Conservation (phyloP, 2,329 filamentous ascomycete genomes). For the Ceratocystis alfenasii region DNA sequence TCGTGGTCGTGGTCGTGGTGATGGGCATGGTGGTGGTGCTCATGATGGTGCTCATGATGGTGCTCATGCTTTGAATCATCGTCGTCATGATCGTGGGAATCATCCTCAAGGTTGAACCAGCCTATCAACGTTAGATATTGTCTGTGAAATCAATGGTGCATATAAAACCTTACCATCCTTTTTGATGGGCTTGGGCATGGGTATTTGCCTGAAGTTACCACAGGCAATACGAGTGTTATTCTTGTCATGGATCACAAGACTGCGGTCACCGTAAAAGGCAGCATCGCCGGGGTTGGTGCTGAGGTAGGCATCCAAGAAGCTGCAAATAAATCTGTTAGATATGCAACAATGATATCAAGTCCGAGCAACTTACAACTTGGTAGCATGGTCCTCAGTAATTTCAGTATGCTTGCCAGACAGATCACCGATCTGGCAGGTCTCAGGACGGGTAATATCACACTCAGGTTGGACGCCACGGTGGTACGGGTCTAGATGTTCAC, state of each 20-base stretch:
- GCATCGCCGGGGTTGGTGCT: conserved; percentile 31
- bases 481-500: conserved; percentile 46
- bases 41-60: not conserved
- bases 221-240: conserved; percentile 34
- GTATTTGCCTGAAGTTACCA: conserved; percentile 30
- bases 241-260: conserved; percentile 35
- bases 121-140: not conserved
- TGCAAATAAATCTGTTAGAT: conserved; percentile 16
- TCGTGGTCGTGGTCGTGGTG: not conserved
- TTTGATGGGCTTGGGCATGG: conserved; percentile 1
- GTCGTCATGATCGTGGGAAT: not conserved
- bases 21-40: not conserved
- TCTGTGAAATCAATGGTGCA: not conserved
- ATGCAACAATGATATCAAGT: not conserved
- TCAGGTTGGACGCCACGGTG: conserved; percentile 37
- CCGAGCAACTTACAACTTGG: conserved; percentile 23
- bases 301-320: conserved; percentile 35
- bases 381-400: conserved; percentile 29
- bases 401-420: conserved; percentile 47
- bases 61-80: not conserved
- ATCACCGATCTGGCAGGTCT: conserved; percentile 49
- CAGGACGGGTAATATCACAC: conserved; percentile 38
- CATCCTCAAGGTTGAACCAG: not conserved
- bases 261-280: conserved; percentile 38
- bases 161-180: not conserved